Conservation (phyloP, 1,284 basidiomycete genomes). For the Heterobasidion irregulare region DNA sequence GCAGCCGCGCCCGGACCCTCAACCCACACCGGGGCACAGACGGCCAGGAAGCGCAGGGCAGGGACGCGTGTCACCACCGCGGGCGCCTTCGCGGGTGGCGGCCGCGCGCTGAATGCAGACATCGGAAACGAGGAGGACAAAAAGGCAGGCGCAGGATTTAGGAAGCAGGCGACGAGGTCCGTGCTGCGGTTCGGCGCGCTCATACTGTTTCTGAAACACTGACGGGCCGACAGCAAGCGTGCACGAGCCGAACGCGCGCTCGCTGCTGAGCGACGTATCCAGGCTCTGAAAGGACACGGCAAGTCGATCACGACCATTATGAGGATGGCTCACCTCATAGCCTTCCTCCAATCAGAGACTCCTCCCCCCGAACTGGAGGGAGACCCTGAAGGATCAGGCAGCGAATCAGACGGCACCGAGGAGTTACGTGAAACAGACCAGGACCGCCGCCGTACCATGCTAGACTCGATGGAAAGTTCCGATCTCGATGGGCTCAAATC, state of each 20-base stretch:
- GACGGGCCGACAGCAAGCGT: conserved; percentile 45
- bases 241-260: conserved; percentile 67
- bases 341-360: not conserved
- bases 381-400: conserved; percentile 4
- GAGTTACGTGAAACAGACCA: conserved; percentile 44
- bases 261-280: conserved; percentile 58
- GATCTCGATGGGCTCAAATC: conserved; percentile 27
- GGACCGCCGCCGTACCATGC: conserved; percentile 41
- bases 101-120: conserved; percentile 40
- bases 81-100: conserved; percentile 49
- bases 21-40: conserved; percentile 48
- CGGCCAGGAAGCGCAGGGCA: conserved; percentile 57
- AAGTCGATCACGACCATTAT: conserved; percentile 1
- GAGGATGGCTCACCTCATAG: not conserved
- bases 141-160: conserved; percentile 46
- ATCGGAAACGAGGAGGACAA: conserved; percentile 29
- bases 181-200: conserved; percentile 6
- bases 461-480: conserved; percentile 30
- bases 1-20: conserved; percentile 32
- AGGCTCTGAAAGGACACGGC: conserved; percentile 31
- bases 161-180: conserved; percentile 64
- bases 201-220: not conserved
- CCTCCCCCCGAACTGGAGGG: not conserved
- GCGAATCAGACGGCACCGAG: conserved; percentile 16
- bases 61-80: conserved; percentile 57